Evolutionary conservation across 1,284 basidiomycete species (phyloP).

Genomic region (Apiotrichum brassicae): DNA sequence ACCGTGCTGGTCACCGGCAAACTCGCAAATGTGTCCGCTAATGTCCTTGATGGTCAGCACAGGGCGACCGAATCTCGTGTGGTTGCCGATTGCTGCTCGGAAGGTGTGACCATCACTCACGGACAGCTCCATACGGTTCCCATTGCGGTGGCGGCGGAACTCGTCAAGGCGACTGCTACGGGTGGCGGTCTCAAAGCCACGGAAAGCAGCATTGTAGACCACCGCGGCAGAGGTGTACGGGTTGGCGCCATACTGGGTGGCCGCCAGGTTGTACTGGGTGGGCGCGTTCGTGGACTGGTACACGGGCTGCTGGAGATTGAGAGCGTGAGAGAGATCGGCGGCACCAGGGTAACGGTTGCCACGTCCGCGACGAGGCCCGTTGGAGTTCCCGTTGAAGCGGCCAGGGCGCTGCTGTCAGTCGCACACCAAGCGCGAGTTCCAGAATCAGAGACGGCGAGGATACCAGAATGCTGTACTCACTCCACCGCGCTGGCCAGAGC

Average conservation of each 20-base stretch:
- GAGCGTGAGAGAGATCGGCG: neutral
- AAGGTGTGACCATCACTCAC: no score
- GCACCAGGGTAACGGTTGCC: neutral
- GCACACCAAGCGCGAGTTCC: neutral
- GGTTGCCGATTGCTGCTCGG: no score
- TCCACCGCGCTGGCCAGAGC: constrained; percentile 1
- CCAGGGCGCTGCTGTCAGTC: neutral
- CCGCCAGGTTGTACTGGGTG: neutral
- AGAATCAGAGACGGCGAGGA: no score
- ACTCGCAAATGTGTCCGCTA: constrained; percentile 79
- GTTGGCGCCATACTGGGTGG: neutral
- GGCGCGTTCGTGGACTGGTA: neutral
- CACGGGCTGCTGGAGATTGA: neutral
- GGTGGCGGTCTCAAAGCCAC: neutral
- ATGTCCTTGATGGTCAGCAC: constrained; percentile 55
- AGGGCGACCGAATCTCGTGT: neutral
- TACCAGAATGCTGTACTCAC: neutral
- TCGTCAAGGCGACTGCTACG: constrained; percentile 73
- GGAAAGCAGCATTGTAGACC: neutral
- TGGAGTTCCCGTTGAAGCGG: neutral
- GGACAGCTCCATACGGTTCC: constrained; percentile 65
- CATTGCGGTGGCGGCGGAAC: constrained; percentile 70
- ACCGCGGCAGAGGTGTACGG: neutral
- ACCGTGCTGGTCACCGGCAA: constrained; percentile 89
- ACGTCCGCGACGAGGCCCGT: neutral